Base-by-base conservation (phyloP, 371 early-diverging fungal genomes). In the Rhizopus sp. region DNA sequence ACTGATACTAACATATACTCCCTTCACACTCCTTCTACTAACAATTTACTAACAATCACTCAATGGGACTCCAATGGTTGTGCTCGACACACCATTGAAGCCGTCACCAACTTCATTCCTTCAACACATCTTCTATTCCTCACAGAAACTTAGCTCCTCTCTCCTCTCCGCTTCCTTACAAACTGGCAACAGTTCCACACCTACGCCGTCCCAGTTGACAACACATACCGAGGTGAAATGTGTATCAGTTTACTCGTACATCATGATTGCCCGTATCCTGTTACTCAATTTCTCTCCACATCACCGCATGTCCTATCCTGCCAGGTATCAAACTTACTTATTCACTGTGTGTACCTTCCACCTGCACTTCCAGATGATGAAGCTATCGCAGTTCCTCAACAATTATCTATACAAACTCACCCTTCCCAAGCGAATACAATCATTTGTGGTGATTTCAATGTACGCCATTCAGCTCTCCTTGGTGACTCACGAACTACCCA, bases 121-220 rank as follows among this genome's bases (percentile, higher is more conserved):
- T 32, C 32, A 15, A n/a, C 30, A n/a, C 31, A n/a, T 23, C 31
- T 30, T 31, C 31, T 48, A 37, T 37, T 10, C 23, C 33, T 63
- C 29, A 65, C 60, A 38, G 62, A 66, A 57, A 66, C 58, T 38
- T 66, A 61, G 61, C 55, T 46, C 23, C 38, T 37, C 5, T 13
- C 38, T 6, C 38, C 38, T 37, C 10, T 13, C 13, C 40, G 55
- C 30, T 47, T 16, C 35, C 53, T 52, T 5, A 51, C 57, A 6
- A 9, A 35, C 10, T 68, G 60, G 63, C 3, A 29, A 17, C 60
- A 63, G n/a, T 53, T 38, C 40, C 63, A 68, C 29, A 45, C 46
- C 2, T 68, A 63, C 60, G 63, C 57, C 16, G 1, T 5, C n/a
- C 53, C 48, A 0, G 16, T 39, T 6, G 29, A 34, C 2, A 13